Conservation (phyloP, 129 eudicot species). For the Kitagawia praeruptora region DNA sequence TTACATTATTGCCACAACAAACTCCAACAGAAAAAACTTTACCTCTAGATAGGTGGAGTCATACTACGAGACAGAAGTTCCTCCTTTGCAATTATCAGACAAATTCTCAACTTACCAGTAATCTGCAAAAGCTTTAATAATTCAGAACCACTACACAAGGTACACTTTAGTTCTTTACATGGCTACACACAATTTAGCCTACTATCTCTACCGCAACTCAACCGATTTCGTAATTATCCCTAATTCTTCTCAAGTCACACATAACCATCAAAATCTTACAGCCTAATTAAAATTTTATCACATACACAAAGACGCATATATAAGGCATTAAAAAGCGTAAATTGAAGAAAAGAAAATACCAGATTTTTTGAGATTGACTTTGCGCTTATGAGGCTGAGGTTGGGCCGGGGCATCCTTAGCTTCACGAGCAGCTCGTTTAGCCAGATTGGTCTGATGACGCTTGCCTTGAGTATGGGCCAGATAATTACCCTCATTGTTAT, state of each 20-base stretch:
- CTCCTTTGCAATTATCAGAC: background rate
- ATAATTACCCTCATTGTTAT: constrained; percentile 94
- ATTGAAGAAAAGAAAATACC: constrained; percentile 20
- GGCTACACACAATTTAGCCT: background rate
- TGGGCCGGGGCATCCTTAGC: constrained; percentile 96
- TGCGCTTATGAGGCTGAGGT: constrained; percentile 91
- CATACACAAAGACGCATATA: too few relatives aligned
- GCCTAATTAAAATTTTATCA: too few relatives aligned
- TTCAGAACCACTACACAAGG: background rate
- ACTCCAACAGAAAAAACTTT: background rate
- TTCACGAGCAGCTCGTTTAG: constrained; percentile 95
- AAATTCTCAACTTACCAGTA: constrained; percentile 3
- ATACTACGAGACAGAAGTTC: background rate
- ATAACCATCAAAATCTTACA: too few relatives aligned
- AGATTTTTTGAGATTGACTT: constrained; percentile 40
- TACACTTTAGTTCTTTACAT: background rate
- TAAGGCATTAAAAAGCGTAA: background rate
- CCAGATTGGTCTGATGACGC: constrained; percentile 94
- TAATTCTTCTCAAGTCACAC: too few relatives aligned
- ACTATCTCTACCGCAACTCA: too few relatives aligned
- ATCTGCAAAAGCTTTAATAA: background rate
- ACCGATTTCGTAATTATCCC: background rate
- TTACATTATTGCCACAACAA: background rate
- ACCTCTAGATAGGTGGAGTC: background rate
- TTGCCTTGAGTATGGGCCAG: constrained; percentile 98